Evolutionary conservation across 495 filamentous ascomycete species (phyloP).

Genomic region (Daldinia grandis): DNA sequence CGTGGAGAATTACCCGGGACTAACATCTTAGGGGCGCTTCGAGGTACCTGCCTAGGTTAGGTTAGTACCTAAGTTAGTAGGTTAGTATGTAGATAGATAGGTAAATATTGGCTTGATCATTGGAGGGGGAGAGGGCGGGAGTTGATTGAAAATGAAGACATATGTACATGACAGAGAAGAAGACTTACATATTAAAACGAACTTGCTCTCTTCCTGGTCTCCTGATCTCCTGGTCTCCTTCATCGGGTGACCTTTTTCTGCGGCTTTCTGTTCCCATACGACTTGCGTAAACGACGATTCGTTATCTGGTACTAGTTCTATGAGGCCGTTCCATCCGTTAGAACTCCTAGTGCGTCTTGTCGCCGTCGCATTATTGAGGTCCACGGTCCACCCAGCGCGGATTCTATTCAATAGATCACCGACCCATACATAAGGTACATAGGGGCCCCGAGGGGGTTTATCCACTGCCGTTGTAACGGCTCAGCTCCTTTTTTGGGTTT

Average conservation of each 20-base stretch:
- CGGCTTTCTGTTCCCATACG: neutral
- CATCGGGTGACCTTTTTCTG: neutral
- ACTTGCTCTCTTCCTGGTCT: no score
- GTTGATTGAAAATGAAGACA: slow-evolving; percentile 1
- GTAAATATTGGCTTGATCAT: neutral
- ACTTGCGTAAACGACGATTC: neutral
- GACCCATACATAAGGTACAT: slow-evolving; percentile 30
- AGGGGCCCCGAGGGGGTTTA: slow-evolving; percentile 34
- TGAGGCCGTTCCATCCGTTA: slow-evolving; percentile 9
- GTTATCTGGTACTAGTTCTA: neutral
- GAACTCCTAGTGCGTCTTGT: slow-evolving; percentile 31
- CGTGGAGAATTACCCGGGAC: slow-evolving; percentile 31
- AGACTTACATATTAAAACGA: neutral
- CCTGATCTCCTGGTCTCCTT: neutral
- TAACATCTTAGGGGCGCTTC: slow-evolving; percentile 13
- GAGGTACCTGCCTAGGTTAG: neutral
- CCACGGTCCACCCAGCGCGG: slow-evolving; percentile 25
- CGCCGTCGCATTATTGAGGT: slow-evolving; percentile 35
- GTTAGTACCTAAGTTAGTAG: no score
- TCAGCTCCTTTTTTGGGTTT: slow-evolving; percentile 4
- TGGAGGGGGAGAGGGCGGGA: no score
- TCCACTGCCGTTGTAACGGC: slow-evolving; percentile 38
- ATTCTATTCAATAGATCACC: slow-evolving; percentile 28
- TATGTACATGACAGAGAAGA: neutral
- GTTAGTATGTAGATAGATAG: no score